phyloP scores from a whole-genome alignment of 2,329 filamentous ascomycete genomes.

The Thelonectria blattea region DNA sequence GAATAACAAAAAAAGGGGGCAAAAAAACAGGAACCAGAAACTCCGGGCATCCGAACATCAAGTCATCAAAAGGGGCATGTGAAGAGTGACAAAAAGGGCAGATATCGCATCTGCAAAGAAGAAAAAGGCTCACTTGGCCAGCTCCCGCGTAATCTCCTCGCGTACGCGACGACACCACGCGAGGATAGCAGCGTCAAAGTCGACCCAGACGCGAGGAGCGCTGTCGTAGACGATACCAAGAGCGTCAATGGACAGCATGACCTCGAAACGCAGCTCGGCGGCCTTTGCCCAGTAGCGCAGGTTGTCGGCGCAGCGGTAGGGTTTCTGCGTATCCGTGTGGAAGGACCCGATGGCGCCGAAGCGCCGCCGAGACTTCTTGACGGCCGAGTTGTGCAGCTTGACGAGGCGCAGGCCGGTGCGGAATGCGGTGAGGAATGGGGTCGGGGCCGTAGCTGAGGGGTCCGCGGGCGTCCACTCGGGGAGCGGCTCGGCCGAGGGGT shows the following conservation, averaged over 20 bases:
- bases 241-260: conserved; percentile 81
- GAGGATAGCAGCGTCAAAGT: conserved; percentile 83
- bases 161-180: conserved; percentile 84
- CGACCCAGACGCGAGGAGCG: conserved; percentile 72
- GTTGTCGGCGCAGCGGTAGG: conserved; percentile 93
- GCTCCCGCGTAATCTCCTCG: conserved; percentile 79
- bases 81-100: conserved; percentile 9
- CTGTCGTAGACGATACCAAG: conserved; percentile 84
- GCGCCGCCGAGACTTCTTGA: conserved; percentile 81
- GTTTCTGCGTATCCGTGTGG: conserved; percentile 92
- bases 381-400: conserved; percentile 86
- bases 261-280: conserved; percentile 91
- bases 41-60: conserved; percentile 38
- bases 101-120: conserved; percentile 1
- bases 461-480: conserved; percentile 68
- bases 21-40: conserved; percentile 23
- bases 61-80: conserved; percentile 29
- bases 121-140: conserved; percentile 46
- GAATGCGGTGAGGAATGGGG: conserved; percentile 75
- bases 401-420: conserved; percentile 83
- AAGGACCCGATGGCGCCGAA: conserved; percentile 90
- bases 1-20: conserved; percentile 12
- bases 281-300: conserved; percentile 96
- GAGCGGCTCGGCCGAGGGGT: conserved; percentile 62
- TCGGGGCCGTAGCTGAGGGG: conserved; percentile 58